Base-by-base conservation (phyloP, 768 basidiomycete genomes). In the Lentinula raphanica region DNA sequence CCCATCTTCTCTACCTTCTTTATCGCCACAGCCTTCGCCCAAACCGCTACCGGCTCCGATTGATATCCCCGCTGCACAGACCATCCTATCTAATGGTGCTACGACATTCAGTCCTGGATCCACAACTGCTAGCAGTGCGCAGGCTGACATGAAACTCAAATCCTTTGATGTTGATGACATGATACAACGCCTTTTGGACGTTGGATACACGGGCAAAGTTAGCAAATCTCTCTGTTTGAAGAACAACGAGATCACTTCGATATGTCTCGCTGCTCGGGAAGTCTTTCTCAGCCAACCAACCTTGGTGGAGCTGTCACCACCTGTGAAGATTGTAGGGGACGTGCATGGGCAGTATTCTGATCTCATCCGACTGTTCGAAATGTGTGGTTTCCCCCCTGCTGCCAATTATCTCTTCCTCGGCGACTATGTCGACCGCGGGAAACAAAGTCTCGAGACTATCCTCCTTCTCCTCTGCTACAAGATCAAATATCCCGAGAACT, bases 401-500 rank as follows among this genome's bases (percentile, higher is more conserved):
- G 88, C 94, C 64, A 98, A 98, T 69, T 99, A 98, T 73, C 90
- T 99, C 60, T 99, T 98, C 80, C 82, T 99, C 44, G 97, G 97
- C 44, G 97, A 99, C 75, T 99, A 99, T 68, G 97, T 99, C 68
- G 97, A 99, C 75, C 81, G 97, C 62, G 97, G 97, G 29, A 98
- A 98, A 75, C 96, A 98, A 75, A 94, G 92, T 67, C 83, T 99
- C 60, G 97, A 99, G 73, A 98, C 97, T 15, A 98, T 99, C 68
- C 84, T 98, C 25, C 84, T 99, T 49, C 79, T 99, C 39, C 79
- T 98, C 40, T 98, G 97, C 73, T 98, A 98, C 85, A 99, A 99
- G 81, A 92, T 99, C 79, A 98, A 98, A 74, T 99, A 95, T 73
- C 97, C 97, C 7, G 97, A 99, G 76, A 98, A 98, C 76, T 98